Evolutionary conservation across 305 asterid species (phyloP).

Genomic region (Lippia alba): DNA sequence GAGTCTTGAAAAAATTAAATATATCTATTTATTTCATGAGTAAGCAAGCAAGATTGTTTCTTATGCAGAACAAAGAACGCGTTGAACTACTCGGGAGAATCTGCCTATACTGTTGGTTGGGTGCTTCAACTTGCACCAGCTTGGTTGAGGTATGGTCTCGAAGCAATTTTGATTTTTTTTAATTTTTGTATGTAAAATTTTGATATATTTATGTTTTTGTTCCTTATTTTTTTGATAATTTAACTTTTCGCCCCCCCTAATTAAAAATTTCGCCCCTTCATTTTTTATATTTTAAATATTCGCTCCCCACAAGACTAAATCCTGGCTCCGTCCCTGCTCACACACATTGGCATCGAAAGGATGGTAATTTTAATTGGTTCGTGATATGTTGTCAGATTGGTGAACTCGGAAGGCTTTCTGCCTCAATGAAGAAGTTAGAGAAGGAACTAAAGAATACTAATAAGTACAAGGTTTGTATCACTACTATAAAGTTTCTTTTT

Average conservation of each 20-base stretch:
- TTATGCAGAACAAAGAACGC: constrained; percentile 83
- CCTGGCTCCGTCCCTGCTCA: no score
- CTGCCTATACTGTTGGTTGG: constrained; percentile 92
- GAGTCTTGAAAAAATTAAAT: not conserved
- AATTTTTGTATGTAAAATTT: no score
- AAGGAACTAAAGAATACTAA: constrained; percentile 72
- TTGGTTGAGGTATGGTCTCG: constrained; percentile 72
- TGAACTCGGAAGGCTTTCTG: constrained; percentile 85
- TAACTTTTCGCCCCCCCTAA: no score
- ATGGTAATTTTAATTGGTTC: constrained; percentile 2
- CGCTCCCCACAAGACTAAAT: no score
- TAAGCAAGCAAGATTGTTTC: not conserved
- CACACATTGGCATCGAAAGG: no score
- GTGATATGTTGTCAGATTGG: constrained; percentile 55
- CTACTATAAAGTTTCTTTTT: constrained; percentile 13
- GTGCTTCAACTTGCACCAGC: constrained; percentile 73
- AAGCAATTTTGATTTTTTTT: no score
- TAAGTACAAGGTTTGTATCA: constrained; percentile 63
- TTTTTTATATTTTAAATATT: constrained; percentile 2
- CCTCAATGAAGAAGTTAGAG: constrained; percentile 76
- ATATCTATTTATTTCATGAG: not conserved
- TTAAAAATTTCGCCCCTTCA: constrained; percentile 1
- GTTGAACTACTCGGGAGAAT: constrained; percentile 78
- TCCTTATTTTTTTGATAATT: no score
- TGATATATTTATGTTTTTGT: no score